Percentiles rank a stretch among this genome's conserved stretches.
These are phyloP conservation scores for Bjerkandera adusta DNA, from an alignment of 1,284 basidiomycete species.

Conservation along the genomic window DNA sequence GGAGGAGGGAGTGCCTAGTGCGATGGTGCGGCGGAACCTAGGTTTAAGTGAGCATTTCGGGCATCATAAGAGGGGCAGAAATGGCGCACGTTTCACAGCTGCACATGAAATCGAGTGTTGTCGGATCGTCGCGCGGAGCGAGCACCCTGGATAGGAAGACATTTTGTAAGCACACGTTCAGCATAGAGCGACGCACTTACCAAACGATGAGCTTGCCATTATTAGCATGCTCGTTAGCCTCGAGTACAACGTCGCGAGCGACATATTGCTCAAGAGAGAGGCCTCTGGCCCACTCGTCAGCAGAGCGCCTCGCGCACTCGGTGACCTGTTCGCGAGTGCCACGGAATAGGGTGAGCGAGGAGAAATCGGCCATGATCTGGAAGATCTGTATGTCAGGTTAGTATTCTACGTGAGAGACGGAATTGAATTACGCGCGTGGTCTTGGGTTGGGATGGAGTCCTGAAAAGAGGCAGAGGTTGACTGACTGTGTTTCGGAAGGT, in stretches of 20 bases:
- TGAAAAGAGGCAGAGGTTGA: too few species aligned
- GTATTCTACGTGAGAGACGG: too few species aligned
- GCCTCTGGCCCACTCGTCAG: conserved; percentile 34
- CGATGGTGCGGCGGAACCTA: conserved; percentile 29
- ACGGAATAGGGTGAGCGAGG: conserved; percentile 23
- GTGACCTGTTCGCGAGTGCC: conserved; percentile 33
- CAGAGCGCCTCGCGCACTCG: conserved; percentile 33
- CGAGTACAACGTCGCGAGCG: conserved; percentile 31
- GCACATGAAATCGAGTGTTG: conserved; percentile 40
- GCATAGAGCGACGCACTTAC: conserved; percentile 19
- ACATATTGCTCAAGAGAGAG: conserved; percentile 36
- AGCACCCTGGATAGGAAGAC: conserved; percentile 38
- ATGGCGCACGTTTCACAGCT: conserved; percentile 47
- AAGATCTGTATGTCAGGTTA: neutral
- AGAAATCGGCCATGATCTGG: conserved; percentile 8
- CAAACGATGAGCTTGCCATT: conserved; percentile 38
- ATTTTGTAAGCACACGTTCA: neutral
- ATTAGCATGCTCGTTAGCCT: conserved; percentile 33
- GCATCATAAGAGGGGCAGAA: neutral
- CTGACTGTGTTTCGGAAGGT: too few species aligned
- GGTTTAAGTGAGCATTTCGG: conserved; percentile 1
- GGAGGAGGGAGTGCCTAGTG: conserved; percentile 19
- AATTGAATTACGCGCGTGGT: too few species aligned
- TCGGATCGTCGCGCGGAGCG: conserved; percentile 36
- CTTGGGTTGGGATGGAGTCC: too few species aligned